Conservation (phyloP, 208 protist genomes). For the Trypanosoma rangeli region DNA sequence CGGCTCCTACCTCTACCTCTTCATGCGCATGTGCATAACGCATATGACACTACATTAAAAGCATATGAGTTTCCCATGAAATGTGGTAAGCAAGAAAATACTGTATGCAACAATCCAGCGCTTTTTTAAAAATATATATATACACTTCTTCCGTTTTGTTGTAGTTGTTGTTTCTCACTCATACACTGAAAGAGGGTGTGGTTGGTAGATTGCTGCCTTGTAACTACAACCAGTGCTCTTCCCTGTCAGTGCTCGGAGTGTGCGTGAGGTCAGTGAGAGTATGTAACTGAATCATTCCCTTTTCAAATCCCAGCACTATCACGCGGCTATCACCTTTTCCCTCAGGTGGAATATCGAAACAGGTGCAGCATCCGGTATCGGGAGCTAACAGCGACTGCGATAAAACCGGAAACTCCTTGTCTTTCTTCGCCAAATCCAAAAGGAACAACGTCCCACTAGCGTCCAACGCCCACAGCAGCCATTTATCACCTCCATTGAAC, state of each 20-base stretch:
- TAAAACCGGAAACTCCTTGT: conserved; percentile 52
- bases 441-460: conserved; percentile 63
- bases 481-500: conserved; percentile 46
- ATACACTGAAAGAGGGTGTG: too few relatives aligned
- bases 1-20: background rate
- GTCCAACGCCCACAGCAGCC: conserved; percentile 74
- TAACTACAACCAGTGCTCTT: conserved; percentile 70
- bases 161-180: conserved; percentile 1
- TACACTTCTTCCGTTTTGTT: too few relatives aligned
- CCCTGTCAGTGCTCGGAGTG: conserved; percentile 39
- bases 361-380: conserved; percentile 61
- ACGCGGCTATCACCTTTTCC: conserved; percentile 49
- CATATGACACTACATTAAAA: background rate
- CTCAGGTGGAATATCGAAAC: conserved; percentile 55
- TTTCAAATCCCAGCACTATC: conserved; percentile 72
- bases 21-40: background rate
- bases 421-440: conserved; percentile 58
- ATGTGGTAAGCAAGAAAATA: background rate
- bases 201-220: too few relatives aligned
- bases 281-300: conserved; percentile 76
- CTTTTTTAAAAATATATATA: too few relatives aligned
- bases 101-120: background rate
- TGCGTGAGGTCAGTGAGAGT: conserved; percentile 44
- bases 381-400: conserved; percentile 49
- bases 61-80: background rate